Evolutionary conservation across 176 grass and related monocot genomes (phyloP), one percentile per base, ranked within the genome.

Genomic region (Paspalum vaginatum): DNA sequence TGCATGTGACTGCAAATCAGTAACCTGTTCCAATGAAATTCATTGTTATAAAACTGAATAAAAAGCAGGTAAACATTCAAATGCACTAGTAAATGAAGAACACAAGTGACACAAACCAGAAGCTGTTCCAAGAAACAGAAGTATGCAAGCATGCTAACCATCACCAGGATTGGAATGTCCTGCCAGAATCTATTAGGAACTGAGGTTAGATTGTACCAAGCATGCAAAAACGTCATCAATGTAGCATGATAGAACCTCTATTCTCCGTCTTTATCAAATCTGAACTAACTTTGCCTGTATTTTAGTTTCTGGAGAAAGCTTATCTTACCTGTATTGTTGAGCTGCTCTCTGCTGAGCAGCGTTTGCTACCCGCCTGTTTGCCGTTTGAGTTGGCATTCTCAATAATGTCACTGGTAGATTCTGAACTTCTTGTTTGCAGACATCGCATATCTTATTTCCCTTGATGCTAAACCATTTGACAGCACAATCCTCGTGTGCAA

Each of bases 121-220:
- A 99, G 96, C 88, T 99, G 93, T 86, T 95, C 96, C 87, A 99
- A 87, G 86, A 99, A 99, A 88, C 96, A 99, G 76, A 99, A 99
- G 91, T 99, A 99, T 0, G 96, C 96, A 32, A 99, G 93, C 92
- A 99, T 99, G 96, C 93, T 99, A 76, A 99, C 82, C 96, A 99
- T 99, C 67, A 99, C 87, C 41, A 99, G 62, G 86, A 99, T 87
- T 64, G 96, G 90, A 77, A 99, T 90, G 88, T 99, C 96, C 79
- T 99, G 93, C 88, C 92, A 99, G 77, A 95, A 90, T 87, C 96
- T 99, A 88, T 45, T 52, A 77, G 46, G 92, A 79, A 74, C 37
- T 72, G 20, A 76, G 83, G 50, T 90, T 52, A 87, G 49, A 79
- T 27, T 77, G 78, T 71, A 47, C 15, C 1, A 1, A 75, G 50